Conservation (phyloP, 2,329 filamentous ascomycete genomes). For the Trichoderma harzianum region DNA sequence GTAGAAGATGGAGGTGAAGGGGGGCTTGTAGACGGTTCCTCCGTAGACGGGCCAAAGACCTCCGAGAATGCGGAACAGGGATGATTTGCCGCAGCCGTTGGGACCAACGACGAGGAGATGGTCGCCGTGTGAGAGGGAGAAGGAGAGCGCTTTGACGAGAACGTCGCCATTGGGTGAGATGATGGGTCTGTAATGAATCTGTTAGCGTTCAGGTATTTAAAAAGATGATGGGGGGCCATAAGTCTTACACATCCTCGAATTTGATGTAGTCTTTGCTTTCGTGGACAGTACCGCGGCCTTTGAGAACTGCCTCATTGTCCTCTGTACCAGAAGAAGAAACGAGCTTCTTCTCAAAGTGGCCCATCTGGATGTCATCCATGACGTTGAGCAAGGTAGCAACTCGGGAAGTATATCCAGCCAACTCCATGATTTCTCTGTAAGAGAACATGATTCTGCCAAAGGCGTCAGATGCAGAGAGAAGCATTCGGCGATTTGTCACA, state of each 20-base stretch:
- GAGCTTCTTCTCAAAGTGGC: conserved; percentile 93
- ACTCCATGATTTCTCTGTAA: conserved; percentile 94
- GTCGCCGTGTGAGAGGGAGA: conserved; percentile 79
- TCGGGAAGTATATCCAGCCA: conserved; percentile 91
- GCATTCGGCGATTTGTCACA: conserved; percentile 87
- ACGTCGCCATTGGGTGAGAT: conserved; percentile 96
- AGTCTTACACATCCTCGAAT: conserved; percentile 70
- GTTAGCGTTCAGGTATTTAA: not conserved
- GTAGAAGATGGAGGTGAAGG: conserved; percentile 93
- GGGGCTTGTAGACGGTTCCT: conserved; percentile 85
- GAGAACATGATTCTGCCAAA: conserved; percentile 97
- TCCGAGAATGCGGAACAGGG: conserved; percentile 91
- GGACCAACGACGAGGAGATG: conserved; percentile 94
- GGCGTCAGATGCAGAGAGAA: conserved; percentile 89
- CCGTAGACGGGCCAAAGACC: conserved; percentile 98
- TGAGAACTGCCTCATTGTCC: conserved; percentile 77
- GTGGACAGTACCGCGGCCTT: conserved; percentile 74
- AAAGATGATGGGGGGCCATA: not conserved
- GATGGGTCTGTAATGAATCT: conserved; percentile 59
- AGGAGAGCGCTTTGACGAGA: conserved; percentile 79
- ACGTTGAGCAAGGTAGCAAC: conserved; percentile 88
- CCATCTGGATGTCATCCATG: conserved; percentile 87
- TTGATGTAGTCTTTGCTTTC: conserved; percentile 75
- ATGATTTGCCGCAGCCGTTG: conserved; percentile 96
- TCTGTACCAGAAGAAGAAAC: conserved; percentile 83